Evolutionary conservation across 148 eudicot species (phyloP).

Genomic region (Vaccinium darrowii): DNA sequence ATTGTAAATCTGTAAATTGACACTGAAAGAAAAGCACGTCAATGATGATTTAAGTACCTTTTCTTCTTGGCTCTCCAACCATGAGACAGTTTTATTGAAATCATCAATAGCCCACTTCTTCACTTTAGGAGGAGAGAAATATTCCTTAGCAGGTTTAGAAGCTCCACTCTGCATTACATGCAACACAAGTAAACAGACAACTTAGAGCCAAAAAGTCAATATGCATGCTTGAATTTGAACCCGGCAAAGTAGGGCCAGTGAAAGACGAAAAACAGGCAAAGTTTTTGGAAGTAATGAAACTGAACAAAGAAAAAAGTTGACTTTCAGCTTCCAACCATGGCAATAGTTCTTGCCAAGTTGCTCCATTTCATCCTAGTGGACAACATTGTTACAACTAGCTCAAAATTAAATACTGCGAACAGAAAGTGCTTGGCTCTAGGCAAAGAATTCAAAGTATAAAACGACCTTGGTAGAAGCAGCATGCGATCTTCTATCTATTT

Average conservation of each 20-base stretch:
- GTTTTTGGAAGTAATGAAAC: background rate
- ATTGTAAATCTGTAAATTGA: background rate
- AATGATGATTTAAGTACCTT: constrained; percentile 45
- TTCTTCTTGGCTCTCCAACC: constrained; percentile 85
- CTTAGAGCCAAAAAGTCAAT: background rate
- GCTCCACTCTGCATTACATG: constrained; percentile 26
- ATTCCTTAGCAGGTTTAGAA: constrained; percentile 34
- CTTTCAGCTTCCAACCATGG: background rate
- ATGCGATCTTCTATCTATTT: constrained; percentile 31
- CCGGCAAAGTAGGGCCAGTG: no score
- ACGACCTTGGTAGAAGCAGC: constrained; percentile 30
- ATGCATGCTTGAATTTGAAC: background rate
- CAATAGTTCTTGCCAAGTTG: constrained; percentile 3
- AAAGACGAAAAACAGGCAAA: background rate
- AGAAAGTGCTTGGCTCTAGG: background rate
- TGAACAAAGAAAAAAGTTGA: background rate
- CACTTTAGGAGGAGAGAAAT: constrained; percentile 54
- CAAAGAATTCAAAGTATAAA: constrained; percentile 13
- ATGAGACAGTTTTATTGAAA: constrained; percentile 57
- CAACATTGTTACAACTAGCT: background rate
- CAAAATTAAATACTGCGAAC: background rate
- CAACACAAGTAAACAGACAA: background rate
- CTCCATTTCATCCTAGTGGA: background rate
- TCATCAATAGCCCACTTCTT: constrained; percentile 90
- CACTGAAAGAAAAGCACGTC: background rate